Evolutionary conservation across 805 yeast genomes (phyloP).

Genomic region (Ogataea haglerorum): DNA sequence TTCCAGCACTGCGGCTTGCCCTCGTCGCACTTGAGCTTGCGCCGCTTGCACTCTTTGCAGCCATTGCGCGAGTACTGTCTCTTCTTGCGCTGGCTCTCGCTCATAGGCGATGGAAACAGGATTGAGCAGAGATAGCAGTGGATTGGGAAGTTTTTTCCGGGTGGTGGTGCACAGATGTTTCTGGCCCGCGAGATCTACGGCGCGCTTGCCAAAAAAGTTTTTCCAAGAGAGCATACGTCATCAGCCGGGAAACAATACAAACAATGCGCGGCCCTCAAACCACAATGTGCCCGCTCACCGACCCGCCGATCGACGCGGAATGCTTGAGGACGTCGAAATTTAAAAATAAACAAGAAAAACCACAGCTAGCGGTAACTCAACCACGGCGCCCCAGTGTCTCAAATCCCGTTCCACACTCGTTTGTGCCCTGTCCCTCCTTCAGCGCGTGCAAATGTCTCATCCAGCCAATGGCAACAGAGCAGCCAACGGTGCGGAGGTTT

Average conservation of each 20-base stretch:
- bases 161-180: constrained; percentile 5
- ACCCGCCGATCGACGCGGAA: constrained; percentile 11
- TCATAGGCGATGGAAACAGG: neutral
- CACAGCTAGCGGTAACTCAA: constrained; percentile 7
- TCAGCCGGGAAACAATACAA: neutral
- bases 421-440: neutral
- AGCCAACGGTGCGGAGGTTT: neutral
- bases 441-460: constrained; percentile 2
- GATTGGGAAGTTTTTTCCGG: constrained; percentile 10
- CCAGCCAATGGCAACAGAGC: constrained; percentile 4
- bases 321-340: constrained; percentile 4
- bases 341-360: constrained; percentile 6
- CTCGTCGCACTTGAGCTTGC: constrained; percentile 43
- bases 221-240: neutral
- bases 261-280: constrained; percentile 1
- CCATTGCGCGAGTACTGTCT: constrained; percentile 44
- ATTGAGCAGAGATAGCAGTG: neutral
- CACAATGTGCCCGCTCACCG: neutral
- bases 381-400: neutral
- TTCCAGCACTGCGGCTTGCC: constrained; percentile 39
- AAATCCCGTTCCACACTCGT: neutral
- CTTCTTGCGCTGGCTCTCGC: constrained; percentile 28
- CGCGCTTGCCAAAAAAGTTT: too few species aligned
- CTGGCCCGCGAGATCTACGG: neutral
- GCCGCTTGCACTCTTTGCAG: constrained; percentile 42